Evolutionary conservation across 2,329 filamentous ascomycete genomes (phyloP).

Genomic region (Gyromitra esculenta): DNA sequence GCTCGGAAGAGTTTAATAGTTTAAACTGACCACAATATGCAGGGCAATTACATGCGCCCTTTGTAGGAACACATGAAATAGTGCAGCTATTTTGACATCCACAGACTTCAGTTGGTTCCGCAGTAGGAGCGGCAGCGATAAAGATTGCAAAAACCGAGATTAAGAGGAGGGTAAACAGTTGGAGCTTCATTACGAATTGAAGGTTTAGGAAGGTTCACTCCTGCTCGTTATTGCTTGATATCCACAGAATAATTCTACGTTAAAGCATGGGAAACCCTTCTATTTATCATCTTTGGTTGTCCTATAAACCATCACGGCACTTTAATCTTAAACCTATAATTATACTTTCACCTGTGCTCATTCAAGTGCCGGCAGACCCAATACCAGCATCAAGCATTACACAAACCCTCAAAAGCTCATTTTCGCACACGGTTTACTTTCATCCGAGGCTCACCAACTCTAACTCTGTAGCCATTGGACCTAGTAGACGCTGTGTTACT

Average conservation of each 20-base stretch:
- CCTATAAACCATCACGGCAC: not conserved
- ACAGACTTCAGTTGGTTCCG: not conserved
- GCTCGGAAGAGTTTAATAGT: no score
- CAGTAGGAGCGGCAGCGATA: slow-evolving; percentile 10
- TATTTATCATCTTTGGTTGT: slow-evolving; percentile 10
- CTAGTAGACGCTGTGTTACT: not conserved
- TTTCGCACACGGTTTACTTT: not conserved
- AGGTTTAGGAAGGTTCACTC: not conserved
- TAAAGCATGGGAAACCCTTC: not conserved
- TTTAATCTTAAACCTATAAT: not conserved
- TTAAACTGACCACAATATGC: slow-evolving; percentile 22
- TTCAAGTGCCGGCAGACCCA: not conserved
- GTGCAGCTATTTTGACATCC: slow-evolving; percentile 27
- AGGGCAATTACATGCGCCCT: slow-evolving; percentile 22
- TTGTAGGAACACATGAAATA: not conserved
- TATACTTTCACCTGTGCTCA: not conserved
- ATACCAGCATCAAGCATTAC: not conserved
- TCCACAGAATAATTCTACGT: not conserved
- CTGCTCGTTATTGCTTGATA: no score
- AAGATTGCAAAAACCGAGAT: not conserved
- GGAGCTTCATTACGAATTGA: slow-evolving; percentile 24
- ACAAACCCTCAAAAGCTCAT: not conserved
- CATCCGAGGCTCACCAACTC: not conserved
- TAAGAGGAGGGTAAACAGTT: slow-evolving; percentile 7
- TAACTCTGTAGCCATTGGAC: not conserved